These are phyloP conservation scores for Claviceps lovelessii DNA, from an alignment of 2,329 filamentous ascomycete genomes.

Conservation along the genomic window DNA sequence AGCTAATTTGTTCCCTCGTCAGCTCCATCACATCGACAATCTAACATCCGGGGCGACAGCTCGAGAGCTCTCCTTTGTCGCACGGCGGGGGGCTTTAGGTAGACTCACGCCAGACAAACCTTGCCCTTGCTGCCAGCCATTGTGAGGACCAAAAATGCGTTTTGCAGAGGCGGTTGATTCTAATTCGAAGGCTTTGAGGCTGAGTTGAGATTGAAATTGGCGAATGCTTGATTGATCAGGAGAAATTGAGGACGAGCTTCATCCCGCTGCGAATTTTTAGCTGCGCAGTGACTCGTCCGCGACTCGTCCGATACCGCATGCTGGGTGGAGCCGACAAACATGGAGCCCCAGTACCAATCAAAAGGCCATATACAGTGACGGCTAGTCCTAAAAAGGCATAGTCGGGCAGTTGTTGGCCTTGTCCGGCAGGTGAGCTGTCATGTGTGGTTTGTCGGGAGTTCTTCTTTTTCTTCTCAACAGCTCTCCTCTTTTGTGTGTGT, in stretches of 20 bases:
- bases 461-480: neutral
- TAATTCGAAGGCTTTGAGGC: neutral
- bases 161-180: neutral
- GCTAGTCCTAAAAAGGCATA: neutral
- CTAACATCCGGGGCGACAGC: neutral
- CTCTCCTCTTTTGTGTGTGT: neutral
- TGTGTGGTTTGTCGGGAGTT: too few species aligned
- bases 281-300: neutral
- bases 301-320: neutral
- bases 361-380: neutral
- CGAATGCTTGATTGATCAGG: neutral
- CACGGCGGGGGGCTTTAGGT: neutral
- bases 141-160: neutral
- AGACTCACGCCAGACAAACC: constrained; percentile 1
- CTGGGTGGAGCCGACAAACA: neutral
- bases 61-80: neutral
- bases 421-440: neutral
- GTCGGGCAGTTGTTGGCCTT: neutral
- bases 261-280: neutral
- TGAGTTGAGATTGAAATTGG: neutral
- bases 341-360: neutral
- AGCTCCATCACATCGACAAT: neutral
- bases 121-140: constrained; percentile 1
- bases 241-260: neutral
- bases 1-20: neutral